A percentile compares a stretch with the other conserved stretches of the same genome.
Evolutionary conservation across 1,284 basidiomycete genomes (phyloP).

Genomic region (Quambalaria eucalypti): DNA sequence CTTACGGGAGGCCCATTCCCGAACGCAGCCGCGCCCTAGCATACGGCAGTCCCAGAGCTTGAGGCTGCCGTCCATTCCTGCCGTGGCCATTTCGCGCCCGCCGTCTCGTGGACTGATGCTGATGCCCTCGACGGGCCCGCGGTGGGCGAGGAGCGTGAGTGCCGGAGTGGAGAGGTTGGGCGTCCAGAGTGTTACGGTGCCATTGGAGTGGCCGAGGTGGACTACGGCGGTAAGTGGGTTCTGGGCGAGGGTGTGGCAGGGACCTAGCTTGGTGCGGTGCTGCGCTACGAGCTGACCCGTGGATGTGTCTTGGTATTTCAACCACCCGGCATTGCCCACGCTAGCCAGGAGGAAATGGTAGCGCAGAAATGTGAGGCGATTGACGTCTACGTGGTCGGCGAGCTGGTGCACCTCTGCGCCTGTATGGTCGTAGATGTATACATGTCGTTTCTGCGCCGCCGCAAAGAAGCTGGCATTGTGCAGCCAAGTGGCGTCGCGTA

Average conservation of each 20-base stretch:
- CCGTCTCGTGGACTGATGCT: conserved; percentile 64
- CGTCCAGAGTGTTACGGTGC: conserved; percentile 87
- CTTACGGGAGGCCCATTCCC: conserved; percentile 65
- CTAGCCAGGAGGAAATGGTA: conserved; percentile 90
- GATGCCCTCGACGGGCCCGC: conserved; percentile 74
- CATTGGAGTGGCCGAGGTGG: conserved; percentile 70
- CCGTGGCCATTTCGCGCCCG: conserved; percentile 82
- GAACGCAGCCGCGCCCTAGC: conserved; percentile 70
- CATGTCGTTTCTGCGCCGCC: conserved; percentile 91
- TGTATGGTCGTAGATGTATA: conserved; percentile 83
- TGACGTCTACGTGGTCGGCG: conserved; percentile 73
- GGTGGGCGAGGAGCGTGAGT: conserved; percentile 80
- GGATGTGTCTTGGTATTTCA: conserved; percentile 95
- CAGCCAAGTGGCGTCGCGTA: conserved; percentile 81
- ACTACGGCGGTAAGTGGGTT: conserved; percentile 83
- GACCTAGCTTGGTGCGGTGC: conserved; percentile 62
- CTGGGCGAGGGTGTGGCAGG: conserved; percentile 78
- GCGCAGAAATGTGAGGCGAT: conserved; percentile 80
- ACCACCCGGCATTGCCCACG: conserved; percentile 73
- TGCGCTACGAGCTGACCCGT: conserved; percentile 79
- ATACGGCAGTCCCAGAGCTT: conserved; percentile 94
- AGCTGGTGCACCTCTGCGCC: conserved; percentile 80
- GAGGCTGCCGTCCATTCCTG: conserved; percentile 76
- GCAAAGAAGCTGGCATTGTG: conserved; percentile 89
- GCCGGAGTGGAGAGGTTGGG: conserved; percentile 85